These are phyloP conservation scores for Domatiomyces catenatus DNA, from an alignment of 2,329 filamentous ascomycete genomes.

Conservation along the genomic window DNA sequence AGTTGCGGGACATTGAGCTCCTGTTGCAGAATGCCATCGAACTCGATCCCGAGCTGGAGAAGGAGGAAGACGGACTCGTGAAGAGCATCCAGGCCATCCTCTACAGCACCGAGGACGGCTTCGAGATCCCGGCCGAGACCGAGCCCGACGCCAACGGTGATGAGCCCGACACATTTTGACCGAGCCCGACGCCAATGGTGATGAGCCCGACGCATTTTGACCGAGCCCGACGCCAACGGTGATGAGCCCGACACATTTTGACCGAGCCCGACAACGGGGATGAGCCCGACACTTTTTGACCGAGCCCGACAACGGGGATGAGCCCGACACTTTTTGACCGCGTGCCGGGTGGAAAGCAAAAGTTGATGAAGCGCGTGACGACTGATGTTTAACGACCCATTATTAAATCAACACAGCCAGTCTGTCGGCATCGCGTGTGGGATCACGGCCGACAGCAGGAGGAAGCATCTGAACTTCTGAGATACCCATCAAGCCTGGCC, in stretches of 20 bases:
- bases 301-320: too few relatives aligned
- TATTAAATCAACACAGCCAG: background rate
- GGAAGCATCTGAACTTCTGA: background rate
- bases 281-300: background rate
- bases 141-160: constrained; percentile 42
- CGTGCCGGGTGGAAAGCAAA: background rate
- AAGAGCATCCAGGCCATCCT: constrained; percentile 94
- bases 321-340: background rate
- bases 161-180: constrained; percentile 27
- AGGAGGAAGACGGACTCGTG: constrained; percentile 78
- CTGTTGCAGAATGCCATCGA: constrained; percentile 87
- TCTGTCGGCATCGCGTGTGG: background rate
- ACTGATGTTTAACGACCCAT: background rate
- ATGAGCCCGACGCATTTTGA: background rate
- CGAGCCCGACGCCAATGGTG: too few relatives aligned
- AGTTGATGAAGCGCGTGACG: background rate
- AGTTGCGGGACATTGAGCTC: constrained; percentile 90
- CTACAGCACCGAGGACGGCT: constrained; percentile 79
- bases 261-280: too few relatives aligned
- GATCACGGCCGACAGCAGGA: background rate
- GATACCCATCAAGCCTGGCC: too few relatives aligned
- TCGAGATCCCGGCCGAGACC: constrained; percentile 73
- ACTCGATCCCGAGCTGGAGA: constrained; percentile 80
- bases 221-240: too few relatives aligned
- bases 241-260: background rate